Evolutionary conservation across 768 basidiomycete genomes (phyloP).

Genomic region (Butyriboletus loyo): DNA sequence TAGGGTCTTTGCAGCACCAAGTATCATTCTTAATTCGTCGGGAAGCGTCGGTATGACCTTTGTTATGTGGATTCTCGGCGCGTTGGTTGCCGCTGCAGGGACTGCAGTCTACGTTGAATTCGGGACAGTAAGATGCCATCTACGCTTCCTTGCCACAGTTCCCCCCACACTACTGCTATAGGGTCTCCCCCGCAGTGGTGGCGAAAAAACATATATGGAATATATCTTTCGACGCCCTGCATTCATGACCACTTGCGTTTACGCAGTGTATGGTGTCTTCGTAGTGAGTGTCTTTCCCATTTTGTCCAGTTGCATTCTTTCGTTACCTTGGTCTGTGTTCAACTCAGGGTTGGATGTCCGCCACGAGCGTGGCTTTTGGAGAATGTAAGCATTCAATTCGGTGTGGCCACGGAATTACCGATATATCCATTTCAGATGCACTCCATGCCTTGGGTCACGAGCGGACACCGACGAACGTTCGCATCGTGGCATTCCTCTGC

Average conservation of each 20-base stretch:
- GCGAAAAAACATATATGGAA: slow-evolving; percentile 75
- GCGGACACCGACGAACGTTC: slow-evolving; percentile 46
- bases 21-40: slow-evolving; percentile 60
- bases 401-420: neutral
- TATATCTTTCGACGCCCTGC: slow-evolving; percentile 63
- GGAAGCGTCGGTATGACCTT: slow-evolving; percentile 71
- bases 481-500: slow-evolving; percentile 52
- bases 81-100: slow-evolving; percentile 60
- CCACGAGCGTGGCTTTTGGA: slow-evolving; percentile 63
- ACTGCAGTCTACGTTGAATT: slow-evolving; percentile 74
- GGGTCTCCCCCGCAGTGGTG: slow-evolving; percentile 69
- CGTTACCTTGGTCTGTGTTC: neutral
- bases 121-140: slow-evolving; percentile 51
- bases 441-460: slow-evolving; percentile 50
- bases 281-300: slow-evolving; percentile 39
- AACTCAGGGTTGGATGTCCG: slow-evolving; percentile 53
- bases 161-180: slow-evolving; percentile 19
- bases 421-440: slow-evolving; percentile 44
- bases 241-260: slow-evolving; percentile 59
- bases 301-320: neutral
- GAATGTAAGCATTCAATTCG: slow-evolving; percentile 50
- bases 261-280: slow-evolving; percentile 54
- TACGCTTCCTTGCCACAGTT: neutral
- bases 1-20: slow-evolving; percentile 71
- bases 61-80: slow-evolving; percentile 68